These are phyloP conservation scores for Nicotiana rustica DNA, from an alignment of 305 asterid species.

Conservation along the genomic window DNA sequence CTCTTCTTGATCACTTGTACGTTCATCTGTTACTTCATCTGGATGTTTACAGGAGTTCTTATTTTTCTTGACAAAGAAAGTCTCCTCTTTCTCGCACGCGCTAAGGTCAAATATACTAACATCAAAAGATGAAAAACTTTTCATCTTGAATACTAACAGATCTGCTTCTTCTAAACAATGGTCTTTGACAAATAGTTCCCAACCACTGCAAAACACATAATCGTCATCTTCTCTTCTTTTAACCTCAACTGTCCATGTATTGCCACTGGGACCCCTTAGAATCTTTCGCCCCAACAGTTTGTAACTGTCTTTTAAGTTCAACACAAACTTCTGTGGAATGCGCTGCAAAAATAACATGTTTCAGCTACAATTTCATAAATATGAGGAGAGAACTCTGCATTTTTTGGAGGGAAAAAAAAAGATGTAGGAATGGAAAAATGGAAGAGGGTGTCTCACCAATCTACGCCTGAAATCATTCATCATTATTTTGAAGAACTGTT, in stretches of 20 bases:
- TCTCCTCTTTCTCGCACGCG: constrained; percentile 25
- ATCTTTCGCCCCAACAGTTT: constrained; percentile 16
- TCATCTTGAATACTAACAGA: constrained; percentile 26
- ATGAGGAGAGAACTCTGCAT: neutral
- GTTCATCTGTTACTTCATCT: constrained; percentile 27
- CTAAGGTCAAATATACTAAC: constrained; percentile 9
- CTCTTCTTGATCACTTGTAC: constrained; percentile 13
- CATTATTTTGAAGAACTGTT: constrained; percentile 12
- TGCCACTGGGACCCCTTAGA: constrained; percentile 22
- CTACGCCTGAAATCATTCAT: constrained; percentile 18
- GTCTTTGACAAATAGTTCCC: constrained; percentile 29
- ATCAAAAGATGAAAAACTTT: constrained; percentile 29
- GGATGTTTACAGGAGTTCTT: constrained; percentile 24
- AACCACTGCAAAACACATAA: constrained; percentile 29
- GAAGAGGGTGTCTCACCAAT: neutral
- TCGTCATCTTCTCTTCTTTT: neutral
- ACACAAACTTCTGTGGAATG: constrained; percentile 19
- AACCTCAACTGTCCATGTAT: constrained; percentile 25
- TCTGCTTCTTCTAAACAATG: constrained; percentile 28
- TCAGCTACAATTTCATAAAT: constrained; percentile 6
- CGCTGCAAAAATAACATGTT: constrained; percentile 1
- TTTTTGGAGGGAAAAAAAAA: too few relatives aligned
- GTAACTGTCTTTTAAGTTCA: constrained; percentile 10
- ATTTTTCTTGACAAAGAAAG: constrained; percentile 28
- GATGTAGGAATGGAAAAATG: neutral